Evolutionary conservation across 176 grass and related monocot species (phyloP).

Genomic region (Microstegium vimineum): DNA sequence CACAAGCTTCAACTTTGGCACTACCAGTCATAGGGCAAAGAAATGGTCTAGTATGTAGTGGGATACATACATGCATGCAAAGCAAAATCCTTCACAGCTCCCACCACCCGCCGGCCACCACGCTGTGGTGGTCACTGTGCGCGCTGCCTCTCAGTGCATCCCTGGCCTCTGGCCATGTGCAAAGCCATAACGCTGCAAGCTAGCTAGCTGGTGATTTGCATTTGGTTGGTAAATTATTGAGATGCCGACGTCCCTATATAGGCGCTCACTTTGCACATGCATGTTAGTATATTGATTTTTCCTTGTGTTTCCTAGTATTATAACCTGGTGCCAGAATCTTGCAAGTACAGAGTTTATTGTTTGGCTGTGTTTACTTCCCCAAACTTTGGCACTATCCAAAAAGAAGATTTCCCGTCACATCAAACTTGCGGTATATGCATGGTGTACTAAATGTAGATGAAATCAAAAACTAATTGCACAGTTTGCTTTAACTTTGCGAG

Average conservation of each 20-base stretch:
- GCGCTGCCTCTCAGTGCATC: neutral
- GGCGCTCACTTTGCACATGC: neutral
- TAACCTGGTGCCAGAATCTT: neutral
- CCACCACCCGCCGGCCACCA: neutral
- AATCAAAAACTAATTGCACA: too few relatives aligned
- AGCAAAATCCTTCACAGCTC: neutral
- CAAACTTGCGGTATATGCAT: too few relatives aligned
- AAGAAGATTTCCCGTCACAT: too few relatives aligned
- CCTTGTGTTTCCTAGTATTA: neutral
- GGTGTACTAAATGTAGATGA: too few relatives aligned
- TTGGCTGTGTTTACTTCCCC: too few relatives aligned
- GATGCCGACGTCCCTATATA: slow-evolving; percentile 26
- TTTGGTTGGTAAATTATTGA: neutral
- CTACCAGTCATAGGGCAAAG: neutral
- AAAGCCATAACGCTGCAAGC: neutral
- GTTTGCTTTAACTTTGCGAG: too few relatives aligned
- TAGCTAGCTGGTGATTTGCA: neutral
- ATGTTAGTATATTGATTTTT: neutral
- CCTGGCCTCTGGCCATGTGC: too few relatives aligned
- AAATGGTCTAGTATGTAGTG: neutral
- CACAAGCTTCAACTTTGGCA: neutral
- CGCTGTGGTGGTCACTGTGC: neutral
- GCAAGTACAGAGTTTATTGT: slow-evolving; percentile 7
- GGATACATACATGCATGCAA: neutral
- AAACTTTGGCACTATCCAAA: too few relatives aligned